Conservation (phyloP, 495 filamentous ascomycete genomes). For the Penicillium crystallinum region DNA sequence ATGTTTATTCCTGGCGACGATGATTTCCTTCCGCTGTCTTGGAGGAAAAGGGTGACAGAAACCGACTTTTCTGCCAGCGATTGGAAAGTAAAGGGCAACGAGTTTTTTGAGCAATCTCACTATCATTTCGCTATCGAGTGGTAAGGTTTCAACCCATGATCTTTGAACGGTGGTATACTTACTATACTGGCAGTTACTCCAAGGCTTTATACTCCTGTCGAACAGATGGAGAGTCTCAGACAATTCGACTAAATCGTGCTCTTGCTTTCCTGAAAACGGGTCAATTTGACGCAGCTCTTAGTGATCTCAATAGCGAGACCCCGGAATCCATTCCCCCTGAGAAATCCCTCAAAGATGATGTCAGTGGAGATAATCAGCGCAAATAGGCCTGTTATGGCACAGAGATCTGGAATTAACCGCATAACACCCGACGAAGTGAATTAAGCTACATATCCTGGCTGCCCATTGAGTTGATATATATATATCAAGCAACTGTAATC, state of each 20-base stretch:
- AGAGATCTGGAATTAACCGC: no score
- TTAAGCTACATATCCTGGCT: no score
- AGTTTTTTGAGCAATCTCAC: conserved; percentile 15
- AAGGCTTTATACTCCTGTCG: conserved; percentile 18
- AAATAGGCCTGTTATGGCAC: no score
- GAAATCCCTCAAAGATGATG: conserved; percentile 25
- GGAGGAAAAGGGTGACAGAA: conserved; percentile 23
- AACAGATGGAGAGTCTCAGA: conserved; percentile 10
- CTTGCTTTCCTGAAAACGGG: conserved; percentile 39
- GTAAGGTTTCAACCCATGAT: conserved; percentile 9
- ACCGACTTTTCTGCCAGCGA: conserved; percentile 10
- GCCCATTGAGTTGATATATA: no score
- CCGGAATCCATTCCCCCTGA: conserved; percentile 20
- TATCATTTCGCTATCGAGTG: conserved; percentile 21
- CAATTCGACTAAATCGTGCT: conserved; percentile 40
- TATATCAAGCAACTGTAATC: no score
- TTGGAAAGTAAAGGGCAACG: conserved; percentile 42
- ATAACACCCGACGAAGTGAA: no score
- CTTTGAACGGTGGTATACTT: conserved; percentile 5
- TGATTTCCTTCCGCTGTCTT: conserved; percentile 26
- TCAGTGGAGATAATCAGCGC: no score
- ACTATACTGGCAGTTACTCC: conserved; percentile 21
- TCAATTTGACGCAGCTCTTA: conserved; percentile 44
- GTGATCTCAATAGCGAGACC: conserved; percentile 32
- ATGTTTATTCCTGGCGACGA: conserved; percentile 28